Evolutionary conservation across 2,329 filamentous ascomycete genomes (phyloP), one percentile per base, ranked within the genome.

Genomic region (Dendrostoma leiphaemia): DNA sequence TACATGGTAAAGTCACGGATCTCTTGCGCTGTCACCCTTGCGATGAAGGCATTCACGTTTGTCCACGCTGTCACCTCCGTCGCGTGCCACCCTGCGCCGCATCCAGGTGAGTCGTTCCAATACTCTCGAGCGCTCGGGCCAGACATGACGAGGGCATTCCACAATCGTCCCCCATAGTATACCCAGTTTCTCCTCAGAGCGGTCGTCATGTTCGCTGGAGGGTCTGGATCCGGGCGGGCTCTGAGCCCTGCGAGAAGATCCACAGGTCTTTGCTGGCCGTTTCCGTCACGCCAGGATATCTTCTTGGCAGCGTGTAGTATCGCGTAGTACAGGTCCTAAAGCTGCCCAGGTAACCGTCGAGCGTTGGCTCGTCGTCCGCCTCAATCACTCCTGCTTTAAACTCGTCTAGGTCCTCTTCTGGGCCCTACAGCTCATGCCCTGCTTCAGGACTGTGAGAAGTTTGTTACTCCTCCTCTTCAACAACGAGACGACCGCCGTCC

Each of bases 221-320:
- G 13, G 4, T 50, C 31, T 8, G 61, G 60, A 12, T 61, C 44
- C 13, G 59, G 53, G 1, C 60, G 48, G n/a, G 54, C 46, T 28
- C 60, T 50, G 10, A 62, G 43, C n/a, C 48, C 34, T 3, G 31
- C 28, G 12, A 60, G 46, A 6, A 63, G 56, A 4, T 26, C 28
- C 5, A 63, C 24, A 1, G 62, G 59, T 7, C 49, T 57, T 5
- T 52, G 46, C 23, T 59, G 60, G 10, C 31, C 46, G 10, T 13
- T 26, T 3, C 45, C 38, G 17, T 57, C 44, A 8, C 48, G 29
- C 59, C 58, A 62, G 1, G 56, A 52, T 28, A 59, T 59, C 26
- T 56, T 56, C 51, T 57, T 61, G 5, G 60, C 48, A 4, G 60
- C 54, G 49, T 61, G 60, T 3, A 62, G 41, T n/a, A 63, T 31